Percentiles rank a stretch among this genome's conserved stretches.
These are phyloP conservation scores for Hericium erinaceus DNA, from an alignment of 768 basidiomycete species.

Conservation along the genomic window DNA sequence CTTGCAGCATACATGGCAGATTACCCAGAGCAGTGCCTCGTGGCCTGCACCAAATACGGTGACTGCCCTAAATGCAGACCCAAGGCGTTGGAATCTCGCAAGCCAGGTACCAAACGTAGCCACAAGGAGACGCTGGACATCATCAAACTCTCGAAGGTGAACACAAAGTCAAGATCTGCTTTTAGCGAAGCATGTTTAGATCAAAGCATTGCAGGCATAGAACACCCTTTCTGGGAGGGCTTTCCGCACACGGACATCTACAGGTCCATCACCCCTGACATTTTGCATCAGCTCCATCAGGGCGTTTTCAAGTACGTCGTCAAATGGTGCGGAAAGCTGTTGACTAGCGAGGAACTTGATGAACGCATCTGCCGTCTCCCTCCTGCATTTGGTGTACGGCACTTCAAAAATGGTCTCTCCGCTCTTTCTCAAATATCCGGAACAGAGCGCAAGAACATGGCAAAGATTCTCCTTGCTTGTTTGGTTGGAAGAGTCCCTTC, in stretches of 20 bases:
- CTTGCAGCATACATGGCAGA: conserved; percentile 14
- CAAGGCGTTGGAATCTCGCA: not conserved
- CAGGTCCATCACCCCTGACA: conserved; percentile 10
- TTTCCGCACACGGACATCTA: conserved; percentile 6
- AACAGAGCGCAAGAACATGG: not conserved
- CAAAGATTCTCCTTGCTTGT: too few relatives aligned
- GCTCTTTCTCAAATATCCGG: not conserved
- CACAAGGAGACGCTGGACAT: not conserved
- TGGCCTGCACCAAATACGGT: not conserved
- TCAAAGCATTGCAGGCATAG: not conserved
- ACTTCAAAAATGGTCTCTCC: not conserved
- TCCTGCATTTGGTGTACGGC: not conserved
- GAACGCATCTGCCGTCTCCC: not conserved
- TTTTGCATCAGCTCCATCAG: conserved; percentile 12
- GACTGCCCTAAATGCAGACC: conserved; percentile 3
- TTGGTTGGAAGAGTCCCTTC: too few relatives aligned
- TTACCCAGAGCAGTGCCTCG: conserved; percentile 18
- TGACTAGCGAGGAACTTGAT: not conserved
- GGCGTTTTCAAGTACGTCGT: conserved; percentile 9
- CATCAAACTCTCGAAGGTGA: not conserved
- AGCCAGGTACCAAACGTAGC: not conserved
- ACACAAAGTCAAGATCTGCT: not conserved
- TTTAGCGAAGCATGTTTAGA: not conserved
- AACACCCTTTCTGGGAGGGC: too few relatives aligned
- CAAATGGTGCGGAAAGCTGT: not conserved